phyloP scores from a whole-genome alignment of 2,329 filamentous ascomycete species.

The Botrytis byssoidea region DNA sequence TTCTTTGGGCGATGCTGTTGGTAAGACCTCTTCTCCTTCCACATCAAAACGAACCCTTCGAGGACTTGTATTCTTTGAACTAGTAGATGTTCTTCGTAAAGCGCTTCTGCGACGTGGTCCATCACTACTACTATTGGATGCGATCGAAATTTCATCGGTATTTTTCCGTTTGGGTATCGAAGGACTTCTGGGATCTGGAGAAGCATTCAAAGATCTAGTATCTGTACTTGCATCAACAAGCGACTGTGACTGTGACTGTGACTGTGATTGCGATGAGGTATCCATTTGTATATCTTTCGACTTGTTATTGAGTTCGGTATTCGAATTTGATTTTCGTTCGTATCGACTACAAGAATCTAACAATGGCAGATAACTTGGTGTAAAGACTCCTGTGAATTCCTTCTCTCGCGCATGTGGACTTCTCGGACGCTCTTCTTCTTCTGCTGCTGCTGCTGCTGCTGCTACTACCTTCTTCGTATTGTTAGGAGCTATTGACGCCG shows the following conservation, averaged over 20 bases:
- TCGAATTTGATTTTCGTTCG: constrained; percentile 23
- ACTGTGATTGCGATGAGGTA: constrained; percentile 21
- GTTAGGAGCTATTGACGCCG: not conserved
- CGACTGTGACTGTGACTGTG: constrained; percentile 17
- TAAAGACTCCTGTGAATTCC: constrained; percentile 63
- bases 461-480: not conserved
- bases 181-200: constrained; percentile 31
- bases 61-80: constrained; percentile 52
- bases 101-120: constrained; percentile 53
- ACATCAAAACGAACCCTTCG: constrained; percentile 63
- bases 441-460: not conserved
- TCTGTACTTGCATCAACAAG: constrained; percentile 29
- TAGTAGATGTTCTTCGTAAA: constrained; percentile 54
- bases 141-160: constrained; percentile 44
- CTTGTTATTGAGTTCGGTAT: constrained; percentile 15
- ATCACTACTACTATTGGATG: constrained; percentile 56
- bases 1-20: constrained; percentile 52
- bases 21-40: constrained; percentile 58
- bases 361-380: constrained; percentile 60
- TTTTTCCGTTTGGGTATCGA: constrained; percentile 35
- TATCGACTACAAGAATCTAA: constrained; percentile 47
- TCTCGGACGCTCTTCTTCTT: constrained; percentile 41
- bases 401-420: constrained; percentile 55
- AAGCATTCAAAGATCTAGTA: constrained; percentile 29
- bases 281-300: constrained; percentile 29